Percentiles rank a stretch among this genome's conserved stretches.
Evolutionary conservation across 2,329 filamentous ascomycete genomes (phyloP).

Genomic region (Trichoderma hamatum): DNA sequence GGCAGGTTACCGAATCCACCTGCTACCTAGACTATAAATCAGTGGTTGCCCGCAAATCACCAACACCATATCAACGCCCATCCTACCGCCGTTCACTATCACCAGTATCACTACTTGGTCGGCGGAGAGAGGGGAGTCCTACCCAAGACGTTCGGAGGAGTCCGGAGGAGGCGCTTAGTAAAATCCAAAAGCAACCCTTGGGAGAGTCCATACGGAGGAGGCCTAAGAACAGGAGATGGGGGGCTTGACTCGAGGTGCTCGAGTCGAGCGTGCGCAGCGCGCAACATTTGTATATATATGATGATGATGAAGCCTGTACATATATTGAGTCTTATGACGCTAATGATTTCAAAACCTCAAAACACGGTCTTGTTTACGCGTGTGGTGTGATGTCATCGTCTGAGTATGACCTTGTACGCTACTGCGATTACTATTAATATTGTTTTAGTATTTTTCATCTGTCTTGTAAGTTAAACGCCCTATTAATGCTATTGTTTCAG

Average conservation of each 20-base stretch:
- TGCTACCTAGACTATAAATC: constrained; percentile 45
- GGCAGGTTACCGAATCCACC: constrained; percentile 37
- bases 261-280: constrained; percentile 37
- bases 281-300: constrained; percentile 44
- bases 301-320: constrained; percentile 42
- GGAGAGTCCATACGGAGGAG: constrained; percentile 47
- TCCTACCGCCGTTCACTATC: constrained; percentile 37
- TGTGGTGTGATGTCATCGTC: constrained; percentile 25
- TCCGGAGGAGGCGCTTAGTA: constrained; percentile 51
- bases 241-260: constrained; percentile 46
- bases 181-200: constrained; percentile 51
- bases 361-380: constrained; percentile 9
- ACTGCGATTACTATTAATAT: background rate
- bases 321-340: constrained; percentile 44
- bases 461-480: background rate
- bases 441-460: background rate
- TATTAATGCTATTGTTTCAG: constrained; percentile 12
- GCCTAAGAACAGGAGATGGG: constrained; percentile 46
- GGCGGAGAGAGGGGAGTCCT: constrained; percentile 34
- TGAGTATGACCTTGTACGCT: background rate
- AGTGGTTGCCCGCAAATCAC: constrained; percentile 38
- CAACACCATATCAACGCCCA: constrained; percentile 40
- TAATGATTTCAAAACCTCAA: constrained; percentile 33
- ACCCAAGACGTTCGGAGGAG: constrained; percentile 46
- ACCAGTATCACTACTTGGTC: constrained; percentile 39